Evolutionary conservation across 352 stramenopile genomes (phyloP), one percentile per base, ranked within the genome.

Genomic region (Globisporangium splendens): DNA sequence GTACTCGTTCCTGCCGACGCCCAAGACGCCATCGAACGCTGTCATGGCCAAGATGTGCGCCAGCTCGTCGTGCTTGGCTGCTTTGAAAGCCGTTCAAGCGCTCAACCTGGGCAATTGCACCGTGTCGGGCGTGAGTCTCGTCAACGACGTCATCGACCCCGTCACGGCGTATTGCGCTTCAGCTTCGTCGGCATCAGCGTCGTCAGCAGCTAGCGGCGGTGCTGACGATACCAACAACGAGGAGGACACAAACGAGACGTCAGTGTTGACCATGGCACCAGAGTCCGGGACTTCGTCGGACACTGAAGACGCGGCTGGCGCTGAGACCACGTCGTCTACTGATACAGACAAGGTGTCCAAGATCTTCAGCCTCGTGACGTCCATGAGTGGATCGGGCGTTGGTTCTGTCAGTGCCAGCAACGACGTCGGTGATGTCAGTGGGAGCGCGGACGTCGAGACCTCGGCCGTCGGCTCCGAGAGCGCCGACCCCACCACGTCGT

Each of bases 61-160:
- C 8, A 71, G 65, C 47, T 44, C 62, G 13, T 56, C 63, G n/a
- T 83, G 74, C 54, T 56, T 53, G 1, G 46, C 61, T 5, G 60
- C 63, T 20, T 48, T 83, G 11, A 42, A 63, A 14, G 33, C 53
- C 2, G 28, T 80, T n/a, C 62, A 69, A 46, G 46, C 61, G 51
- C 53, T 67, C 12, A 61, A 57, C 13, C 66, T 75, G 7, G 56
- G 63, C 12, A 63, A 79, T 54, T 79, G 71, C 56, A 77, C 62
- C 0, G 61, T 75, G 44, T 59, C 44, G 33, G 62, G 53, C 8
- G 69, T 75, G 47, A 54, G 51, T 1, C 57, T 79, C 17, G 53
- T 73, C 47, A 46, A 56, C 10, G 57, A 72, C 42, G 59, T 79
- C 17, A 65, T 77, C 52, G 68, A 69, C 14, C 65, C 65, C 35